Conservation (phyloP, 2,329 filamentous ascomycete species). For the Colletotrichum cuscutae region DNA sequence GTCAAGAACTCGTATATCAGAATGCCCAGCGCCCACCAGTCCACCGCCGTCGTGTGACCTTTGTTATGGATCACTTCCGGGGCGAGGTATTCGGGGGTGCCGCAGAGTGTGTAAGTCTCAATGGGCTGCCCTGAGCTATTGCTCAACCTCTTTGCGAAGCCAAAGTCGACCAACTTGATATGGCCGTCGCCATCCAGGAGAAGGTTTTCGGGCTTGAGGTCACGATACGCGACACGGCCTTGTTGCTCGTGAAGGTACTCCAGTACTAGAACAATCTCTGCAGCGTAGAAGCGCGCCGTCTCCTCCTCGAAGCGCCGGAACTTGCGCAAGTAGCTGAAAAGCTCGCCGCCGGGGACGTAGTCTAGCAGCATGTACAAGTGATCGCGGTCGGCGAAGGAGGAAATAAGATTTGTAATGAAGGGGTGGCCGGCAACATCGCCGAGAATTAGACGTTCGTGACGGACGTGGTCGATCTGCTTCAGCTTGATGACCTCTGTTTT, state of each 20-base stretch:
- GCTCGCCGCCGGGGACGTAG: conserved; percentile 85
- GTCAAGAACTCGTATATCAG: conserved; percentile 87
- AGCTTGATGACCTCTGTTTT: conserved; percentile 80
- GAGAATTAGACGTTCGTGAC: conserved; percentile 83
- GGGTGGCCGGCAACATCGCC: conserved; percentile 82
- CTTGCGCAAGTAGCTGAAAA: conserved; percentile 84
- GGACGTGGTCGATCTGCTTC: conserved; percentile 88
- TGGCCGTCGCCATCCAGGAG: conserved; percentile 81
- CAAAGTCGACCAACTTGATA: conserved; percentile 86
- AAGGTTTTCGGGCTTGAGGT: conserved; percentile 86
- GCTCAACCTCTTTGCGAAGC: conserved; percentile 83
- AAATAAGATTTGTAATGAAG: conserved; percentile 83
- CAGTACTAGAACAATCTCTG: conserved; percentile 84
- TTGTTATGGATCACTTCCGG: conserved; percentile 88
- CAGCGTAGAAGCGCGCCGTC: conserved; percentile 83
- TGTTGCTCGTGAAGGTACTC: conserved; percentile 84
- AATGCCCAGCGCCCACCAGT: conserved; percentile 90
- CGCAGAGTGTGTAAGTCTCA: conserved; percentile 86
- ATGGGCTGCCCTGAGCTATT: conserved; percentile 58
- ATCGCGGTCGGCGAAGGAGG: conserved; percentile 82
- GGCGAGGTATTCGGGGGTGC: conserved; percentile 85
- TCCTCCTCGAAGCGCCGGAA: conserved; percentile 82
- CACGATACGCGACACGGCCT: conserved; percentile 81
- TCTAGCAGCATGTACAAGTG: conserved; percentile 86
- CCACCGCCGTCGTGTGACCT: conserved; percentile 79